These are phyloP conservation scores for Fonsecaea pedrosoi DNA, from an alignment of 2,329 filamentous ascomycete species.

Conservation along the genomic window DNA sequence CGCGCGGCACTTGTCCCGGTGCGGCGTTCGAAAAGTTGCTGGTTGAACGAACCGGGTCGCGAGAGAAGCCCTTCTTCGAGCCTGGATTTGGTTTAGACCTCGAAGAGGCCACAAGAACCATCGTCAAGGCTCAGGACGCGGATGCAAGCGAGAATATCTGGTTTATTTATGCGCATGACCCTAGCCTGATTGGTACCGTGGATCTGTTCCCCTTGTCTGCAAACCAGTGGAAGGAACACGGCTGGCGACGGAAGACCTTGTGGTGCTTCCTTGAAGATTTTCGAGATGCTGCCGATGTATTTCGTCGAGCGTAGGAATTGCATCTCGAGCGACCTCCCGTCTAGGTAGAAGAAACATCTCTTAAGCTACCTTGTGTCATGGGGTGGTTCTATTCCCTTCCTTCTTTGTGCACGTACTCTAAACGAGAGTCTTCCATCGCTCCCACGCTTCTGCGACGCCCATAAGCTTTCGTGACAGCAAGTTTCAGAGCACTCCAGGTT, in stretches of 20 bases:
- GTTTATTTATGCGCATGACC: constrained; percentile 42
- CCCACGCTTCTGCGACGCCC: too few relatives aligned
- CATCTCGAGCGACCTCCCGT: too few relatives aligned
- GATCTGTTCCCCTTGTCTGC: constrained; percentile 39
- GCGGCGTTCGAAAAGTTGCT: constrained; percentile 2
- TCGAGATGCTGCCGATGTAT: too few relatives aligned
- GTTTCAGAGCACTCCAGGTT: too few relatives aligned
- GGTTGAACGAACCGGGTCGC: constrained; percentile 6
- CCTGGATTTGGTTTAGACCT: constrained; percentile 10
- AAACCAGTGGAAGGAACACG: constrained; percentile 43
- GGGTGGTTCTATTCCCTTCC: too few relatives aligned
- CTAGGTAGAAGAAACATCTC: too few relatives aligned
- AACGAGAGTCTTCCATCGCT: too few relatives aligned
- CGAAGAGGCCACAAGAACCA: constrained; percentile 11
- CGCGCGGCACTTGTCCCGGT: background rate
- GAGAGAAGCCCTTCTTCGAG: constrained; percentile 44
- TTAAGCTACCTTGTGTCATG: too few relatives aligned
- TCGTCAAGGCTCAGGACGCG: constrained; percentile 17
- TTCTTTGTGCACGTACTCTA: too few relatives aligned
- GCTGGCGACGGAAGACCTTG: constrained; percentile 35
- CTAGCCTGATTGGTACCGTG: constrained; percentile 36
- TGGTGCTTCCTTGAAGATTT: constrained; percentile 30
- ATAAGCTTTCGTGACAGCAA: too few relatives aligned
- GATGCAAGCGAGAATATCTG: constrained; percentile 42
- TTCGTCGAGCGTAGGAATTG: too few relatives aligned